Evolutionary conservation across 139 green algal species (phyloP).

Genomic region (Limnomonas spitsbergensis): DNA sequence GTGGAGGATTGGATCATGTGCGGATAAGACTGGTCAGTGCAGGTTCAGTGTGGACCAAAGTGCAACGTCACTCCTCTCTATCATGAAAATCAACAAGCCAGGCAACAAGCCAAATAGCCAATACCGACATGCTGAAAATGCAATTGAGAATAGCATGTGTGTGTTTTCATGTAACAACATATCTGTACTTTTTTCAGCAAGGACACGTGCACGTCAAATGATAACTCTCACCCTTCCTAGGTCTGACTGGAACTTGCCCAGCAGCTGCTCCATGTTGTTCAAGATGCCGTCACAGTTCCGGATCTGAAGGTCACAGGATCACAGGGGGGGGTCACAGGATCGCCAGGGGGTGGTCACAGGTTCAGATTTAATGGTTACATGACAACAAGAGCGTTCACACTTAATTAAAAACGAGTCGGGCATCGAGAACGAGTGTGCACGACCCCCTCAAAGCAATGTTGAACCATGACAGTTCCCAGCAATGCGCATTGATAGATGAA

Average conservation of each 20-base stretch:
- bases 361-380: background rate
- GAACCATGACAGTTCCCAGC: too few species aligned
- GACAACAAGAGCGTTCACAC: background rate
- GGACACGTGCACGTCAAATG: background rate
- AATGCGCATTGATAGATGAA: too few species aligned
- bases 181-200: too few species aligned
- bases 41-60: too few species aligned
- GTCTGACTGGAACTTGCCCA: conserved; percentile 83
- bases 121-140: too few species aligned
- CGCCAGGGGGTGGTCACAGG: background rate
- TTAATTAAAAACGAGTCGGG: background rate
- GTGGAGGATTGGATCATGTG: too few species aligned
- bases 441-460: background rate
- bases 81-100: too few species aligned
- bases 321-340: background rate
- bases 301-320: conserved; percentile 75
- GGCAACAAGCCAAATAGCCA: too few species aligned
- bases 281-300: conserved; percentile 86
- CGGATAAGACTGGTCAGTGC: too few species aligned
- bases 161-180: too few species aligned
- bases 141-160: too few species aligned
- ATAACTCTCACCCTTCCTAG: conserved; percentile 42
- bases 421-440: background rate
- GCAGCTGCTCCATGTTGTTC: conserved; percentile 80
- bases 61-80: too few species aligned